Conservation (phyloP, 2,329 filamentous ascomycete species). For the Trichophyton equinum region DNA sequence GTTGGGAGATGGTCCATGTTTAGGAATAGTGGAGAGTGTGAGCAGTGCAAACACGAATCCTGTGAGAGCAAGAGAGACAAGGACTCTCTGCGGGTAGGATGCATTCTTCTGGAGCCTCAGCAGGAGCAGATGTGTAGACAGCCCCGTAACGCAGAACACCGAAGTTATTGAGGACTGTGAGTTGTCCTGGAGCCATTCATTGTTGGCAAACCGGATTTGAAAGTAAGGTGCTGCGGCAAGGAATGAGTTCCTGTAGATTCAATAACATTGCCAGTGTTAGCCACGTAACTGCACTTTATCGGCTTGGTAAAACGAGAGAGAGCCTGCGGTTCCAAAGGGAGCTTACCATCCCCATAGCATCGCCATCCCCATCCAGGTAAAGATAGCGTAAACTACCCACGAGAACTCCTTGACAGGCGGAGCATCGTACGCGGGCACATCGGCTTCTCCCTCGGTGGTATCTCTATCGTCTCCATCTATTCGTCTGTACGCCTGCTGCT, state of each 20-base stretch:
- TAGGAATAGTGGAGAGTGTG: conserved; percentile 62
- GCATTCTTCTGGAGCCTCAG: conserved; percentile 68
- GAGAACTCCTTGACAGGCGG: conserved; percentile 45
- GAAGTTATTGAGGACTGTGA: conserved; percentile 86
- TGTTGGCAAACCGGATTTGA: conserved; percentile 60
- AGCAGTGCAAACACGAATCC: conserved; percentile 64
- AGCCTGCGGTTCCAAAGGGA: conserved; percentile 2
- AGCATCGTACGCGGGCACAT: conserved; percentile 21
- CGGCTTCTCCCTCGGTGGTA: conserved; percentile 17
- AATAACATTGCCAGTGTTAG: conserved; percentile 8
- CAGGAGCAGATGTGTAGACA: conserved; percentile 62
- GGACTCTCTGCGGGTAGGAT: conserved; percentile 80
- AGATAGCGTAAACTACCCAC: conserved; percentile 75
- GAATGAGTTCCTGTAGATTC: conserved; percentile 79
- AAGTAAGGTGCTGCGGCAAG: conserved; percentile 91
- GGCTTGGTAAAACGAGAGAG: neutral
- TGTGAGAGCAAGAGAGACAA: conserved; percentile 62
- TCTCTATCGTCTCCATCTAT: conserved; percentile 14
- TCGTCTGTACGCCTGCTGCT: conserved; percentile 20
- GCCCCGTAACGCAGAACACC: conserved; percentile 72
- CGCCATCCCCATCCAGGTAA: conserved; percentile 70
- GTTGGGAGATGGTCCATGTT: conserved; percentile 48
- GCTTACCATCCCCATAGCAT: conserved; percentile 96
- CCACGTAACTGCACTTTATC: neutral
- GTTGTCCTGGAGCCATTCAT: conserved; percentile 59